phyloP scores from a whole-genome alignment of 2,329 filamentous ascomycete genomes.

The Colletotrichum shisoi region DNA sequence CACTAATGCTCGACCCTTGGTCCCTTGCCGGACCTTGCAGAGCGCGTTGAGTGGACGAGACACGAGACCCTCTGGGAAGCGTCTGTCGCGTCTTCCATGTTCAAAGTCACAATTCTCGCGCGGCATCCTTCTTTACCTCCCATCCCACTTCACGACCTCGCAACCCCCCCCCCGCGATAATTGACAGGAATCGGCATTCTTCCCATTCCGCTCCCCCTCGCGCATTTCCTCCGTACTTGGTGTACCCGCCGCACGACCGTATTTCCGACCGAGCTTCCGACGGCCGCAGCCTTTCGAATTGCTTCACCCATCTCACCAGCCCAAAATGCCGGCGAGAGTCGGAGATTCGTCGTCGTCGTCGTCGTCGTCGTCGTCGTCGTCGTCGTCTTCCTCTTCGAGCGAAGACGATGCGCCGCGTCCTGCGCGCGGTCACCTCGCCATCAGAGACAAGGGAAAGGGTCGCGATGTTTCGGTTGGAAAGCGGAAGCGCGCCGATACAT shows the following conservation, averaged over 20 bases:
- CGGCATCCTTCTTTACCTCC: conserved; percentile 1
- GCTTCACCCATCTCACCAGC: background rate
- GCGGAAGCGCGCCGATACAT: conserved; percentile 37
- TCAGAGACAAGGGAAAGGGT: conserved; percentile 46
- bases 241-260: background rate
- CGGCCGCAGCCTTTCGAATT: background rate
- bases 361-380: too few relatives aligned
- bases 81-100: conserved; percentile 38
- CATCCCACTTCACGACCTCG: background rate
- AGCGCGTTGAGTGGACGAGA: conserved; percentile 37
- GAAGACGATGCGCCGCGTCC: conserved; percentile 22
- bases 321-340: conserved; percentile 34
- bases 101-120: conserved; percentile 25
- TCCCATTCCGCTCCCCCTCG: background rate
- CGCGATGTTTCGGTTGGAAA: conserved; percentile 33
- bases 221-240: background rate
- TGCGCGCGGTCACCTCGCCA: conserved; percentile 41
- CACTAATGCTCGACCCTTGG: background rate
- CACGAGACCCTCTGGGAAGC: conserved; percentile 19
- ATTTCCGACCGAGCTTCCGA: background rate
- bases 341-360: conserved; percentile 39
- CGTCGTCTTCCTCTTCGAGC: conserved; percentile 40
- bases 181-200: conserved; percentile 1
- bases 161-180: background rate
- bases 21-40: conserved; percentile 1